Conservation (phyloP, 2,329 filamentous ascomycete species). For the Ophiocordyceps unilateralis region DNA sequence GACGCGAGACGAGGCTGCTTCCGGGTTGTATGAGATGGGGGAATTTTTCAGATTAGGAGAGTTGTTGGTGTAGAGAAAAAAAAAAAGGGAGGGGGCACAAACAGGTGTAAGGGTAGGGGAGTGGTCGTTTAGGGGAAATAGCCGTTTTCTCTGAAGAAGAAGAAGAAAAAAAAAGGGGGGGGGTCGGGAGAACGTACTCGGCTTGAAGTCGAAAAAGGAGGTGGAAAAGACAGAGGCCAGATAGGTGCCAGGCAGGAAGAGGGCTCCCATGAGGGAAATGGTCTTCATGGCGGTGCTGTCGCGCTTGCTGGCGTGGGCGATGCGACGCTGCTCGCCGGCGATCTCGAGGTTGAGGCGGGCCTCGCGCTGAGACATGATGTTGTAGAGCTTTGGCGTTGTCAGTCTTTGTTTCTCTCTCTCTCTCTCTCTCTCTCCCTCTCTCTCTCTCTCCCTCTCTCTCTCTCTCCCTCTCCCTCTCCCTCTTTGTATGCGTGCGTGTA, state of each 20-base stretch:
- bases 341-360: constrained; percentile 47
- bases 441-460: too few relatives aligned
- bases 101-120: too few relatives aligned
- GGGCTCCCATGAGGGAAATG: constrained; percentile 42
- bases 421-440: too few relatives aligned
- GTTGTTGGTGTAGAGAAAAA: neutral
- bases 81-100: neutral
- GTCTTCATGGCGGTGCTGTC: constrained; percentile 50
- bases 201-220: constrained; percentile 46
- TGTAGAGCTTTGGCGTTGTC: constrained; percentile 32
- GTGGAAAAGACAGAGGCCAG: constrained; percentile 48
- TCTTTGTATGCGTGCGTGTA: too few relatives aligned
- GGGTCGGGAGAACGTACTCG: constrained; percentile 23
- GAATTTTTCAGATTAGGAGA: neutral
- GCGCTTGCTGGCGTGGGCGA: constrained; percentile 42
- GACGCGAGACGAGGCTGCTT: constrained; percentile 1
- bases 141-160: neutral
- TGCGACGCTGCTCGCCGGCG: constrained; percentile 39
- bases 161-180: constrained; percentile 2
- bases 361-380: constrained; percentile 48
- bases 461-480: too few relatives aligned
- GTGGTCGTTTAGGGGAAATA: too few relatives aligned
- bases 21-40: too few relatives aligned
- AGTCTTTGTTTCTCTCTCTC: neutral
- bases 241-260: constrained; percentile 46